Conservation (phyloP, 2,329 filamentous ascomycete species). For the Fusarium hainanense region DNA sequence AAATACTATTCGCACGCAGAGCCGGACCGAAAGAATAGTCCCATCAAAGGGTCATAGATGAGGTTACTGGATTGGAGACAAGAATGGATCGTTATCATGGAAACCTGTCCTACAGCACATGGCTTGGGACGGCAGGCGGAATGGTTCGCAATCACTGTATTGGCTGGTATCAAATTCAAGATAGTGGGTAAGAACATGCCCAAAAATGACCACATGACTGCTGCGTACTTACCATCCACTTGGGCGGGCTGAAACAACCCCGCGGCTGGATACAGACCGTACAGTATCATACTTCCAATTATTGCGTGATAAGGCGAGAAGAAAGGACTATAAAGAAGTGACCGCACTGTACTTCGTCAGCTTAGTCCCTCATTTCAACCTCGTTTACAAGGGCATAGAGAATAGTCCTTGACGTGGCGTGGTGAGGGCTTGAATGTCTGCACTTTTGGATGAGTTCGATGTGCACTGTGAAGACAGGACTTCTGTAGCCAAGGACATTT, state of each 20-base stretch:
- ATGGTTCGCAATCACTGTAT: neutral
- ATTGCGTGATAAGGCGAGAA: neutral
- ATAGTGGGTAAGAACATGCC: neutral
- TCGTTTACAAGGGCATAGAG: constrained; percentile 3
- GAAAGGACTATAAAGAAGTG: neutral
- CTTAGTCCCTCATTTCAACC: constrained; percentile 23
- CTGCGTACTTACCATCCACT: neutral
- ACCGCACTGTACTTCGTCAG: constrained; percentile 3
- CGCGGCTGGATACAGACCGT: neutral
- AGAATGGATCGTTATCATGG: neutral
- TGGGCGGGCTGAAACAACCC: neutral
- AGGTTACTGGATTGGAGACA: neutral
- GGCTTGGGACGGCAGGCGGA: neutral
- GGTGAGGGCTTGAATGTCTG: constrained; percentile 6
- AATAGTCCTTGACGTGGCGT: neutral
- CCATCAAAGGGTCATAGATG: neutral
- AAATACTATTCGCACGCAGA: neutral
- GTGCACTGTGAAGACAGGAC: constrained; percentile 7
- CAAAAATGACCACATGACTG: constrained; percentile 29
- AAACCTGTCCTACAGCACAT: neutral
- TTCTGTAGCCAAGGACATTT: neutral
- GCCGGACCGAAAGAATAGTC: neutral
- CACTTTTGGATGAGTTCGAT: neutral
- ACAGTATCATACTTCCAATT: neutral
- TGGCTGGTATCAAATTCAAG: constrained; percentile 5